phyloP scores from a whole-genome alignment of 768 basidiomycete genomes.

The Leccinum ochraceum region DNA sequence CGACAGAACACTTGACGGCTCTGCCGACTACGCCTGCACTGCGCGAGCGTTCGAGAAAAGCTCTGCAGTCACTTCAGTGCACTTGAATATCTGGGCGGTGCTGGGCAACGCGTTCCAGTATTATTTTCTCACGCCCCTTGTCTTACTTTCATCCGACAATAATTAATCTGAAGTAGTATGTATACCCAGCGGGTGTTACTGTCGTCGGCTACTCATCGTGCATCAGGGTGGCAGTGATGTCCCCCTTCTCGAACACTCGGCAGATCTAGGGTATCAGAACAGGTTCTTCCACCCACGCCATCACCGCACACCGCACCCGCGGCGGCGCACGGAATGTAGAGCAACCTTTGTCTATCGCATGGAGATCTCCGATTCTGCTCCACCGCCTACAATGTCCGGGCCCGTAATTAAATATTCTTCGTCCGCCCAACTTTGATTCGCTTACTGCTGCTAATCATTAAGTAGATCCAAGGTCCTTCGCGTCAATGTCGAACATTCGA shows the following conservation, averaged over 20 bases:
- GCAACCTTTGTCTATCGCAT: neutral
- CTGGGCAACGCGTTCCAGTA: slow-evolving; percentile 25
- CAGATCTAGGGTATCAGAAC: slow-evolving; percentile 2
- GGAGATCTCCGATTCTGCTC: neutral
- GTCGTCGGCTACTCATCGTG: neutral
- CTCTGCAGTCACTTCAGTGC: neutral
- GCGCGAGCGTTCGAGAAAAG: neutral
- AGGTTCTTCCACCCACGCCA: slow-evolving; percentile 2
- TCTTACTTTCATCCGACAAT: neutral
- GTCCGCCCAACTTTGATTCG: too few relatives aligned
- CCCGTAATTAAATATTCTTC: neutral
- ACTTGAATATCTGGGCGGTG: slow-evolving; percentile 13
- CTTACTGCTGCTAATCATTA: slow-evolving; percentile 1
- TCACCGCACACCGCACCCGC: neutral
- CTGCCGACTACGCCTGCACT: neutral
- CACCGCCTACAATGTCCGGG: neutral
- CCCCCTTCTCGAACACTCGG: neutral
- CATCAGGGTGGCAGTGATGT: neutral
- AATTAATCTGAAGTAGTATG: neutral
- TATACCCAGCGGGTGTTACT: too few relatives aligned
- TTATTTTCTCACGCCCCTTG: slow-evolving; percentile 21
- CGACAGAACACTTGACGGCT: neutral
- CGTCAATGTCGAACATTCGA: neutral
- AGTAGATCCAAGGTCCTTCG: neutral
- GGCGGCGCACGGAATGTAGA: neutral